Evolutionary conservation across 176 grass and related monocot genomes (phyloP).

Genomic region (Oryza officinalis): DNA sequence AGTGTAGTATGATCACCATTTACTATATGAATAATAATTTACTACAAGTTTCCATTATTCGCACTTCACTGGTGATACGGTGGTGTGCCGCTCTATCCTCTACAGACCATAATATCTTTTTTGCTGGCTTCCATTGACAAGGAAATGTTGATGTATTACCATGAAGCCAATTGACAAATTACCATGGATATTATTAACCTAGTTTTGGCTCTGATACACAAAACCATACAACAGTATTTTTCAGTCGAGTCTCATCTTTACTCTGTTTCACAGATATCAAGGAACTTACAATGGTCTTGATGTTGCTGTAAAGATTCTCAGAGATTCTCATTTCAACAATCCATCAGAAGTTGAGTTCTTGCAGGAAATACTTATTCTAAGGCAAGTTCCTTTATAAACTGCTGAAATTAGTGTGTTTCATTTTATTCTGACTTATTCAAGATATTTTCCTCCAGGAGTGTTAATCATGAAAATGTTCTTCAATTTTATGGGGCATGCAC

Average conservation of each 20-base stretch:
- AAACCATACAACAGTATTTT: neutral
- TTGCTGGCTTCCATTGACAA: conserved; percentile 16
- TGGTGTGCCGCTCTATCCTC: neutral
- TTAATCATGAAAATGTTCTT: conserved; percentile 78
- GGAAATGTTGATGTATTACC: neutral
- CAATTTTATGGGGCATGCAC: conserved; percentile 83
- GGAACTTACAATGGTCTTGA: conserved; percentile 64
- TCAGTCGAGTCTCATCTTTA: neutral
- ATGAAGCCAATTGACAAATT: neutral
- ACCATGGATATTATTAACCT: conserved; percentile 7
- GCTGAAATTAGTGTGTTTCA: conserved; percentile 8
- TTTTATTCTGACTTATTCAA: conserved; percentile 25
- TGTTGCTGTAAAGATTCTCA: conserved; percentile 91
- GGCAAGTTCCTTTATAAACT: conserved; percentile 45
- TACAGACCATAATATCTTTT: neutral
- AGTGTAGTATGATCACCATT: conserved; percentile 13
- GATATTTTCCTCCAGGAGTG: conserved; percentile 54
- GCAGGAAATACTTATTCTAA: conserved; percentile 92
- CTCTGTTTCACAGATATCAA: conserved; percentile 57
- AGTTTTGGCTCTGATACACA: neutral
- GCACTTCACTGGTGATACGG: neutral
- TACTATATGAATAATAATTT: neutral
- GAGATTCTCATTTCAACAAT: conserved; percentile 50
- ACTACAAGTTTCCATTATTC: neutral
- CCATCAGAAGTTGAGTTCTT: conserved; percentile 69